Evolutionary conservation across 495 filamentous ascomycete species (phyloP).

Genomic region (Penicillium dipodomyicola): DNA sequence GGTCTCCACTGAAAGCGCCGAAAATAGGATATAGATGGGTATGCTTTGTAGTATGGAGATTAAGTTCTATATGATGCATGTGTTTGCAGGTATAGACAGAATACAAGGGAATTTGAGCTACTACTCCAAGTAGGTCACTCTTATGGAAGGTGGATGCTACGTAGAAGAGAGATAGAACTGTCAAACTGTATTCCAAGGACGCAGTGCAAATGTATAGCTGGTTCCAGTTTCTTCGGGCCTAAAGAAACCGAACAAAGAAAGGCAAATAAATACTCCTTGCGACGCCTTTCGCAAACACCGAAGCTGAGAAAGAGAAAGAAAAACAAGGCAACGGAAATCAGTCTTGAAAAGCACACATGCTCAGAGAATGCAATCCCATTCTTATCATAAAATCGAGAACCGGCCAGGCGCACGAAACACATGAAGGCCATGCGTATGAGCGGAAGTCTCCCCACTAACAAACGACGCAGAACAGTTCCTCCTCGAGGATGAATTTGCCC

Average conservation of each 20-base stretch:
- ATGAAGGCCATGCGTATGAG: background rate
- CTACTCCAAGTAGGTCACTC: background rate
- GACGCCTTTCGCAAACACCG: constrained; percentile 31
- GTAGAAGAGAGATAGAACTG: constrained; percentile 6
- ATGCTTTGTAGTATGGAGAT: background rate
- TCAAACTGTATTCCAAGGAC: constrained; percentile 30
- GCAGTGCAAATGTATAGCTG: constrained; percentile 17
- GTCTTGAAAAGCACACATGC: constrained; percentile 14
- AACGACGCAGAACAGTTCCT: constrained; percentile 81
- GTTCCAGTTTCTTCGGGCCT: background rate
- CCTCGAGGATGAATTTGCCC: constrained; percentile 95
- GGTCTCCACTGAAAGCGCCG: constrained; percentile 4
- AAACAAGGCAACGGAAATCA: constrained; percentile 10
- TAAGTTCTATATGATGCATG: background rate
- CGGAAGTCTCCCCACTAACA: constrained; percentile 34
- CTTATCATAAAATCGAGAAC: background rate
- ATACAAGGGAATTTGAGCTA: background rate
- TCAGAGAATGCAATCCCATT: constrained; percentile 4
- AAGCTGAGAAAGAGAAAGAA: constrained; percentile 13
- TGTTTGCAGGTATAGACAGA: background rate
- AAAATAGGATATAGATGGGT: background rate
- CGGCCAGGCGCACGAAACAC: background rate
- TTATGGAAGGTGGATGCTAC: background rate
- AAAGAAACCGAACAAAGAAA: constrained; percentile 51
- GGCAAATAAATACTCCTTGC: constrained; percentile 54